Base-by-base conservation (phyloP, 169 alveolate genomes). In the Eimeria falciformis region DNA sequence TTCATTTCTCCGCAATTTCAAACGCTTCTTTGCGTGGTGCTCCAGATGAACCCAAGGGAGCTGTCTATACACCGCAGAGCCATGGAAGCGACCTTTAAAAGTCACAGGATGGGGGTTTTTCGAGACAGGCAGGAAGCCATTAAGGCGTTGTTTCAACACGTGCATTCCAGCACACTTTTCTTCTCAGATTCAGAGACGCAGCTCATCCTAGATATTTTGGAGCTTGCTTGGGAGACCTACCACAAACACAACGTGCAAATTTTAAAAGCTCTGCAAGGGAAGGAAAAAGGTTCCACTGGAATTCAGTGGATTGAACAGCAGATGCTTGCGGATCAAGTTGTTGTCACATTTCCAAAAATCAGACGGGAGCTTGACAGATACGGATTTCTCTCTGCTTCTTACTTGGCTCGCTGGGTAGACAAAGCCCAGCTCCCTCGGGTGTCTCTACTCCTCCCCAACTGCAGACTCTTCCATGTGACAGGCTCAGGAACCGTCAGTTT, bases 1-100 rank as follows among this genome's bases (percentile, higher is more conserved):
- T 73, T 73, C 40, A 43, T 73, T 47, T 73, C 84, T 73, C 66
- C 84, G 9, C 66, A 40, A 40, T 40, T 73, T 12, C 84, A 73
- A 40, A 40, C 18, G 65, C 84, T 73, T 12, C 84, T 73, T 33
- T 23, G 5, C 18, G 43, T 73, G 3, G 27, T 73, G 40, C 84
- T 73, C 65, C 84, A 73, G 84, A 33, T 43, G 23, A 40, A 73
- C 18, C 65, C 3, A 7, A 56, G 45, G 27, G 65, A 73, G 6
- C 27, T 73, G 55, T 3, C 37, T 27, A 3, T 73, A 4, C 40
- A 12, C 23, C 62, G 84, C 5, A 9, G 11, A 3, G 5, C 7
- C 0, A 4, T 73, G 25, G 33, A 43, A 2, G 65, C 21, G 5
- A 6, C 40, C 6, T 5, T 43, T 0, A 5, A 45, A 3, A 40